Evolutionary conservation across 2,329 filamentous ascomycete genomes (phyloP).

Genomic region (Paraphoma chrysanthemicola): DNA sequence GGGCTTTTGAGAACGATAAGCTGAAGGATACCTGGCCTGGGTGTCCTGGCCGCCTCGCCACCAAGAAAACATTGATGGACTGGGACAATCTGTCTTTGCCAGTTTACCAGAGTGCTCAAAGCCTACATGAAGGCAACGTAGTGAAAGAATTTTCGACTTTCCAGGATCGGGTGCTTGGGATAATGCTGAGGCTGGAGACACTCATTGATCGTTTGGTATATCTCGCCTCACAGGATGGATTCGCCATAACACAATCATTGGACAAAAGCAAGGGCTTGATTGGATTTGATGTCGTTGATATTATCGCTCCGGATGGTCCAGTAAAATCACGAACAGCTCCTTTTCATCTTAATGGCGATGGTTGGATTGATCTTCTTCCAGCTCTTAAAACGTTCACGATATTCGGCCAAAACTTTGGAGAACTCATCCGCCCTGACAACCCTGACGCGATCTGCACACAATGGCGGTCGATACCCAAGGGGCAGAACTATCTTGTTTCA

Average conservation of each 20-base stretch:
- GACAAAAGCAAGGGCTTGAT: background rate
- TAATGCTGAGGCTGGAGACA: slow-evolving; percentile 2
- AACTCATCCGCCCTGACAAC: slow-evolving; percentile 2
- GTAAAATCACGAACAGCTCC: background rate
- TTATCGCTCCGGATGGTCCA: background rate
- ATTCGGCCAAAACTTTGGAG: slow-evolving; percentile 4
- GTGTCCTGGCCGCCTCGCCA: background rate
- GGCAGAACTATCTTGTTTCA: background rate
- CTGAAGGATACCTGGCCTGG: slow-evolving; percentile 6
- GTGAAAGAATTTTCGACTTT: background rate
- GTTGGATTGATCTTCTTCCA: slow-evolving; percentile 2
- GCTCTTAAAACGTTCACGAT: background rate
- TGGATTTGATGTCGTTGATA: slow-evolving; percentile 5
- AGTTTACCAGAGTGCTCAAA: slow-evolving; percentile 2
- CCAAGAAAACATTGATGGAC: slow-evolving; percentile 2
- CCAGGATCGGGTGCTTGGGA: background rate
- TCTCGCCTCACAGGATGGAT: background rate
- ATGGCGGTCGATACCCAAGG: background rate
- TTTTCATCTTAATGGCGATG: background rate
- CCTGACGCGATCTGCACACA: background rate
- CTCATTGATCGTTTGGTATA: background rate
- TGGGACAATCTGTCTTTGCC: slow-evolving; percentile 1
- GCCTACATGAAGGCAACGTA: background rate
- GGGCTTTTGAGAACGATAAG: slow-evolving; percentile 1
- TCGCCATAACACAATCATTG: background rate